Conservation (phyloP, 2,329 filamentous ascomycete species). For the Penicillium sp. region DNA sequence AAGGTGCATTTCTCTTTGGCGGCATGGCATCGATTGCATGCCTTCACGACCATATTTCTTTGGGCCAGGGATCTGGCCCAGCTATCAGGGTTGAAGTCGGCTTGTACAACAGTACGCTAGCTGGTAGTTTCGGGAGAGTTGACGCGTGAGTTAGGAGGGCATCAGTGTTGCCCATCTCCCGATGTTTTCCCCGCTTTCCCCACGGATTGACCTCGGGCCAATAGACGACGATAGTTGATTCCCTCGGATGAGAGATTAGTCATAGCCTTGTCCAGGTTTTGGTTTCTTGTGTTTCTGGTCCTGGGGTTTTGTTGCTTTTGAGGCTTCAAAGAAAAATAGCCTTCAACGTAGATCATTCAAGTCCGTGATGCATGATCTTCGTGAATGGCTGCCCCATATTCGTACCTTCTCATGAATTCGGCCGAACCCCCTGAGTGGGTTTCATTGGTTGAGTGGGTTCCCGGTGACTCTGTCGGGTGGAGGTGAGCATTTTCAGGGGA, state of each 20-base stretch:
- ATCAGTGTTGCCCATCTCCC: conserved; percentile 1
- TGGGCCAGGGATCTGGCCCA: not conserved
- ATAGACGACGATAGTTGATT: not conserved
- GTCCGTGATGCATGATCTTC: not conserved
- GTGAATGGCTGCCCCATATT: not conserved
- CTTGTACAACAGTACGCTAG: not conserved
- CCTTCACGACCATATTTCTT: conserved; percentile 15
- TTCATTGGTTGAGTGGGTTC: not conserved
- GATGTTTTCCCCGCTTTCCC: conserved; percentile 8
- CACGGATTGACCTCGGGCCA: conserved; percentile 1
- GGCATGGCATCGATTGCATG: conserved; percentile 19
- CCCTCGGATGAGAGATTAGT: not conserved
- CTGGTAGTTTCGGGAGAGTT: not conserved
- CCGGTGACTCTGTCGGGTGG: not conserved
- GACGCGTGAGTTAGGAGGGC: not conserved
- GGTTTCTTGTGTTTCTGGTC: not conserved
- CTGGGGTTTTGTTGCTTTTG: not conserved
- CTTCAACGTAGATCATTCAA: not conserved
- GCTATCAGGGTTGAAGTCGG: not conserved
- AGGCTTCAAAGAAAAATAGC: not conserved
- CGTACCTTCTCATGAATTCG: not conserved
- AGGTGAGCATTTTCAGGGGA: not conserved
- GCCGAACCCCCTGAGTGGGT: not conserved
- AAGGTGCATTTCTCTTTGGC: conserved; percentile 22
- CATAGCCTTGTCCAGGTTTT: not conserved